Evolutionary conservation across 1,139 yeast genomes (phyloP).

Genomic region (Tardiomyces depauwii): DNA sequence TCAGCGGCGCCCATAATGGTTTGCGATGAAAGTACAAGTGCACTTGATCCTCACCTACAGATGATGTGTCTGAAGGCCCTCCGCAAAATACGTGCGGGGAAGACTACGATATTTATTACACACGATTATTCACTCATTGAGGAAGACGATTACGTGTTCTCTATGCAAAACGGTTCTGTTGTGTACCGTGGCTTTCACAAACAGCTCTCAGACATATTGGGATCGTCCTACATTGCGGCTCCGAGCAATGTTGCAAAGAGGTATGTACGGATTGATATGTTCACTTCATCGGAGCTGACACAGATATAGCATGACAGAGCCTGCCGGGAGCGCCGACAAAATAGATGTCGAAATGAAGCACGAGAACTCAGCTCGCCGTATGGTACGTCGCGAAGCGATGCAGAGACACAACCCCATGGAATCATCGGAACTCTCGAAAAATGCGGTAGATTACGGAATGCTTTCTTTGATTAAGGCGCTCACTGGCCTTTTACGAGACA

Average conservation of each 20-base stretch:
- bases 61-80: slow-evolving; percentile 37
- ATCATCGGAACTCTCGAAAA: neutral
- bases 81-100: slow-evolving; percentile 49
- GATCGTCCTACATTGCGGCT: neutral
- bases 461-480: slow-evolving; percentile 5
- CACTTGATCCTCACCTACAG: slow-evolving; percentile 50
- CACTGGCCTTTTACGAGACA: slow-evolving; percentile 15
- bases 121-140: slow-evolving; percentile 58
- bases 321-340: too few relatives aligned
- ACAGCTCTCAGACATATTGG: neutral
- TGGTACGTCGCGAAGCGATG: too few relatives aligned
- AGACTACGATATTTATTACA: slow-evolving; percentile 70
- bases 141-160: slow-evolving; percentile 41
- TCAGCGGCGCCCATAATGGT: slow-evolving; percentile 64
- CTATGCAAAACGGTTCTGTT: slow-evolving; percentile 49
- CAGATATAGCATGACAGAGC: too few relatives aligned
- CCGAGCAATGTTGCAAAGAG: neutral
- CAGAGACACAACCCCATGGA: too few relatives aligned
- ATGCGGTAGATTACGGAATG: neutral
- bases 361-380: too few relatives aligned
- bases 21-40: slow-evolving; percentile 78
- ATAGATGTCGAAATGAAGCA: too few relatives aligned
- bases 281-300: too few relatives aligned
- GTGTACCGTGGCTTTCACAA: slow-evolving; percentile 30
- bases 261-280: too few relatives aligned